Conservation (phyloP, 768 basidiomycete species). For the Sutorius australiensis region DNA sequence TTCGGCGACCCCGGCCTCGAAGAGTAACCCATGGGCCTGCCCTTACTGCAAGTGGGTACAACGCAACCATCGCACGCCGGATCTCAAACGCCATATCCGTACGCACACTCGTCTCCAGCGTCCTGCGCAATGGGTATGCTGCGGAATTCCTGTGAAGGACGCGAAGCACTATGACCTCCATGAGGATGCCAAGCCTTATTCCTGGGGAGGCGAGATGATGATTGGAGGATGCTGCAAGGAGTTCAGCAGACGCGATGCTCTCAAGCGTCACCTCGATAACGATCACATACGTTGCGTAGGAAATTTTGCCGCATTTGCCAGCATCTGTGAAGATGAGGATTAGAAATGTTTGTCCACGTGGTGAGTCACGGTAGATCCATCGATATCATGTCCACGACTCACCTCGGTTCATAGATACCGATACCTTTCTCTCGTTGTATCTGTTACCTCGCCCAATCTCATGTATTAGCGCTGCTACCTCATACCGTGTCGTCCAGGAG, state of each 20-base stretch:
- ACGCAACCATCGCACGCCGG: conserved; percentile 49
- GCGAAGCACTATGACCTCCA: conserved; percentile 22
- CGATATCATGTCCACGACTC: background rate
- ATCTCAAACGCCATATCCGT: conserved; percentile 55
- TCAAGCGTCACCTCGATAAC: conserved; percentile 39
- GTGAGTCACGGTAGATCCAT: conserved; percentile 2
- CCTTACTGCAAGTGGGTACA: conserved; percentile 47
- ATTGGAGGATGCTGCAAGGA: conserved; percentile 37
- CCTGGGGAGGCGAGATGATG: conserved; percentile 29
- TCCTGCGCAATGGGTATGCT: conserved; percentile 38
- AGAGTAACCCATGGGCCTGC: conserved; percentile 40
- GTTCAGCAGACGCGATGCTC: conserved; percentile 38
- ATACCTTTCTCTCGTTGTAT: conserved; percentile 6
- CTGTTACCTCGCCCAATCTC: background rate
- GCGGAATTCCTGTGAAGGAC: conserved; percentile 30
- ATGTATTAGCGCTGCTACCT: conserved; percentile 8
- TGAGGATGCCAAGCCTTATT: conserved; percentile 22
- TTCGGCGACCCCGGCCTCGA: conserved; percentile 17
- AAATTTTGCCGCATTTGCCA: conserved; percentile 28
- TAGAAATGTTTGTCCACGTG: conserved; percentile 6
- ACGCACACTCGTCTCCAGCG: conserved; percentile 44
- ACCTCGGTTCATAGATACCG: conserved; percentile 9
- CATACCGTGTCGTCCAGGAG: conserved; percentile 4
- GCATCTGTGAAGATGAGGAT: conserved; percentile 23
- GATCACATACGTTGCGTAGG: conserved; percentile 34